Base-by-base conservation (phyloP, 2,329 filamentous ascomycete species). In the Pseudophaeomoniella oleicola region DNA sequence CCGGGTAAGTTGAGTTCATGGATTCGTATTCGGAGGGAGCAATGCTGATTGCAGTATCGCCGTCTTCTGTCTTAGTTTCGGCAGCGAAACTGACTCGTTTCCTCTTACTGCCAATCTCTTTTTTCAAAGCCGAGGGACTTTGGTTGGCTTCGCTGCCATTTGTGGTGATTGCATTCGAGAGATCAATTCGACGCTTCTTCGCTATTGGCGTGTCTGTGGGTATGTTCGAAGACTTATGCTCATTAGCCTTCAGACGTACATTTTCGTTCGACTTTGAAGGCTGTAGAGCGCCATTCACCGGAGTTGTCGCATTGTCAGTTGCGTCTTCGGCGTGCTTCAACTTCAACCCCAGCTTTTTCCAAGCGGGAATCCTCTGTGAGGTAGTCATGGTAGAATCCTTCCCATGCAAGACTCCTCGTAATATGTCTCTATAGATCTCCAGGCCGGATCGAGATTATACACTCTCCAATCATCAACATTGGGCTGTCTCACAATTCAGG, bases 301-400 rank as follows among this genome's bases (percentile, higher is more conserved):
- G 11, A 35, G 5, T 16, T 22, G 5, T 5, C 11, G 19, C 17
- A 10, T 33, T 42, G 34, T 58, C 51, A 15, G 36, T 32, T 13
- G 43, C 39, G 15, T 48, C 46, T 17, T 27, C 27, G 16, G 64
- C 60, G 49, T 64, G 65, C 52, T 75, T 77, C 46, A 73, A 58
- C 57, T 74, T 74, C 42, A 75, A 58, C 22, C 71, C 72, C 38
- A 75, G 55, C 49, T 67, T 62, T 51, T 74, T 75, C 71, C 71
- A 77, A 41, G 72, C 71, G 19, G 73, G 71, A 34, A 69, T 53
- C 46, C 34, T 5, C 14, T 35, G 14, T 19, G 33, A 5, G 16
- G 14, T 17, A n/a, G 30, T 32, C 10, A 29, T 29, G 22, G 10
- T 29, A 13, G 10, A 10, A 10, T 29, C 22, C 10, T 29, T 29